phyloP scores from a whole-genome alignment of 2,329 filamentous ascomycete species.

The Stachybotrys elegans region DNA sequence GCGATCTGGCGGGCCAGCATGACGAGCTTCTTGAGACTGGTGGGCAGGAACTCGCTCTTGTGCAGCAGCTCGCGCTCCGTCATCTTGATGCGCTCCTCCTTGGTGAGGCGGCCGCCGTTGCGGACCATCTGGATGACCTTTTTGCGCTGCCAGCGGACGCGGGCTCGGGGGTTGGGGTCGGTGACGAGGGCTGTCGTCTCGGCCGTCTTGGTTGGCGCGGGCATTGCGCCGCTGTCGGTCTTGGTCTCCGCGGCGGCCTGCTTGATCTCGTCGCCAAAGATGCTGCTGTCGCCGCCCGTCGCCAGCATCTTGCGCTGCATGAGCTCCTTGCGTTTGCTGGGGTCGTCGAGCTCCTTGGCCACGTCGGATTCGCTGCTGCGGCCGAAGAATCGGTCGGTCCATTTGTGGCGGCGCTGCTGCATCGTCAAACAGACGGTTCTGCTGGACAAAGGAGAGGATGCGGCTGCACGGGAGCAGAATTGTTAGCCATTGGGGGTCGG shows the following conservation, averaged over 20 bases:
- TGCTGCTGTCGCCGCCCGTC: constrained; percentile 46
- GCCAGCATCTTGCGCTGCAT: constrained; percentile 33
- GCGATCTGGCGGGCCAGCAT: constrained; percentile 82
- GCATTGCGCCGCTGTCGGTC: constrained; percentile 17
- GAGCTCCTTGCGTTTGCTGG: constrained; percentile 36
- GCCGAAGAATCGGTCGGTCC: constrained; percentile 33
- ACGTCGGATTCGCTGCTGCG: constrained; percentile 25
- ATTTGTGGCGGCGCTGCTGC: constrained; percentile 38
- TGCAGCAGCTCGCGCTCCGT: constrained; percentile 49
- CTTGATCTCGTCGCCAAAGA: constrained; percentile 56
- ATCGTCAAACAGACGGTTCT: constrained; percentile 11
- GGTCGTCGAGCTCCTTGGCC: constrained; percentile 34
- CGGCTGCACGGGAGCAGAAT: constrained; percentile 13
- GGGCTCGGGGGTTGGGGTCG: constrained; percentile 69
- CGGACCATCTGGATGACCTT: constrained; percentile 75
- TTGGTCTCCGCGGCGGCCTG: constrained; percentile 8
- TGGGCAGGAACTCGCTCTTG: constrained; percentile 71
- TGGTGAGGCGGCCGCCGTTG: constrained; percentile 47
- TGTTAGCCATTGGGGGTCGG: constrained; percentile 11
- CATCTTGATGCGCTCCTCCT: constrained; percentile 62
- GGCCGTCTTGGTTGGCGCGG: constrained; percentile 30
- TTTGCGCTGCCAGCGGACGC: constrained; percentile 74
- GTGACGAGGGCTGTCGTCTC: constrained; percentile 57
- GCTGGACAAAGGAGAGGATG: constrained; percentile 12
- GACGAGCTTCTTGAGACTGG: constrained; percentile 86